Evolutionary conservation across 2,329 filamentous ascomycete genomes (phyloP), one percentile per base, ranked within the genome.

Genomic region (Scedosporium dehoogii): DNA sequence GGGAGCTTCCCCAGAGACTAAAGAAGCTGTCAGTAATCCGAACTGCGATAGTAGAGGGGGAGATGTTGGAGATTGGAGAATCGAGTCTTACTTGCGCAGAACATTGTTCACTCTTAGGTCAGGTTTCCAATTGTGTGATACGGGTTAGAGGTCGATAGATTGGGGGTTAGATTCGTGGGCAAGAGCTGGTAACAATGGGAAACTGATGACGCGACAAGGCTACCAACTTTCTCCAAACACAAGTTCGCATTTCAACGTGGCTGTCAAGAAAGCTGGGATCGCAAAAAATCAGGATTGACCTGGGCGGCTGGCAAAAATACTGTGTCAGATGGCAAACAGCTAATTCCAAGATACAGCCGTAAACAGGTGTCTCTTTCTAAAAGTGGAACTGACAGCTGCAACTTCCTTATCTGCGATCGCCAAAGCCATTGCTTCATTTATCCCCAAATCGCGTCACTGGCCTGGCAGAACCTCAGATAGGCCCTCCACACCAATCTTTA

Each of bases 1-100:
- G 67, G 94, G 93, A 78, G 91, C 88, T 84, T 97, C 93, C 78
- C 94, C 94, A 66, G 94, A 99, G 76, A 99, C 93, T 96, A 71
- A 62, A 64, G 25, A 48, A 59, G 58, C 33, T 44, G 46, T 48
- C n/a, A 44, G 44, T 10, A 46, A 41, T 23, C 23, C 25, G 29
- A 21, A 6, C 29, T 41, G 29, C 23, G n/a, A 53, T 10, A 16
- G 14, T 46, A 18, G 33, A 18, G 33, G 14, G 9, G n/a, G 46
- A 23, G 42, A 18, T 16, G 6, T 18, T 4, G 23, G 38, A 3
- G 27, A 6, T 10, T 62, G 4, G 16, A 25, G 57, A 18, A 27
- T 12, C 33, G 12, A 7, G 63, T 70, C 75, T 70, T 71, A 78
- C 77, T 81, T 78, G 73, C 75, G 60, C 79, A 81, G 70, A 81